These are phyloP conservation scores for Rhodotorula sp. DNA, from an alignment of 1,284 basidiomycete genomes.

Conservation along the genomic window DNA sequence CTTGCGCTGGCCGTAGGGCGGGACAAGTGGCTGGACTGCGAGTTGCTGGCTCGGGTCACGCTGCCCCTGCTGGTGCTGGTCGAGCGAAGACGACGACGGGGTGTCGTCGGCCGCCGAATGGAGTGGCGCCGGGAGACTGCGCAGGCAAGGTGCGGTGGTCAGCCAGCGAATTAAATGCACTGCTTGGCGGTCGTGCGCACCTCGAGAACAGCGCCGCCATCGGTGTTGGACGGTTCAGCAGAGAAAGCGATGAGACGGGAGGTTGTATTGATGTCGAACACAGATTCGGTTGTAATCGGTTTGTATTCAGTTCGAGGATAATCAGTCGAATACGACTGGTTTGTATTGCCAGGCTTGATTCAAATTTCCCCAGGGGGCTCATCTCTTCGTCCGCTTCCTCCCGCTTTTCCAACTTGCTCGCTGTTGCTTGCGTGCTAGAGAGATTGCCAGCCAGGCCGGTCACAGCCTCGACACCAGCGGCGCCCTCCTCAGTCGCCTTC, in stretches of 20 bases:
- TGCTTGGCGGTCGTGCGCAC: background rate
- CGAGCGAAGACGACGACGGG: constrained; percentile 1
- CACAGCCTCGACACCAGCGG: background rate
- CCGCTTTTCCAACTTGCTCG: too few relatives aligned
- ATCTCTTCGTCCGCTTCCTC: too few relatives aligned
- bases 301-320: too few relatives aligned
- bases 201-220: constrained; percentile 32
- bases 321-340: too few relatives aligned
- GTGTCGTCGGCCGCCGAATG: constrained; percentile 60
- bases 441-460: too few relatives aligned
- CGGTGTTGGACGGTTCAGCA: background rate
- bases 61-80: background rate
- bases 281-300: too few relatives aligned
- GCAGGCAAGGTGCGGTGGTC: background rate
- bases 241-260: background rate
- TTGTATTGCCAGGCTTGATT: too few relatives aligned
- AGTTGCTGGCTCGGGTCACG: constrained; percentile 49
- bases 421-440: too few relatives aligned
- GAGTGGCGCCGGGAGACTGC: constrained; percentile 62
- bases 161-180: background rate
- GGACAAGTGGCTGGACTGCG: constrained; percentile 53
- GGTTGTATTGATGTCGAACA: too few relatives aligned
- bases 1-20: constrained; percentile 77
- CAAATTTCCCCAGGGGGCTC: too few relatives aligned
- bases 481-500: background rate